Percentiles rank a stretch among this genome's conserved stretches.
phyloP scores from a whole-genome alignment of 2,329 filamentous ascomycete species.

The Apiospora hydei region DNA sequence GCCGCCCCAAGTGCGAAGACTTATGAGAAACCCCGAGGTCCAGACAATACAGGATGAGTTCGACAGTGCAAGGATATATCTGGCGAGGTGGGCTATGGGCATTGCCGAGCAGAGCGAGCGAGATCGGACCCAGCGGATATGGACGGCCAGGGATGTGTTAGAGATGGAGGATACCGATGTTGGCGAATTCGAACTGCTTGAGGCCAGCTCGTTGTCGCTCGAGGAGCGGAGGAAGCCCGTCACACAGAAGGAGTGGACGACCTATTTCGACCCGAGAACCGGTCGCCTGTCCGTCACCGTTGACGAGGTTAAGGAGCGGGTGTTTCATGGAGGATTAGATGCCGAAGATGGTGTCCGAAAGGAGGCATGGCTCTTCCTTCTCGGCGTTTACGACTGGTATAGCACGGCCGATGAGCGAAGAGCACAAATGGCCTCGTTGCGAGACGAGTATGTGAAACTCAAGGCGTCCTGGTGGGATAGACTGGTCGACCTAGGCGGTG shows the following conservation, averaged over 20 bases:
- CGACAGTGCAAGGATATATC: slow-evolving; percentile 91
- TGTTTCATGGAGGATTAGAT: slow-evolving; percentile 93
- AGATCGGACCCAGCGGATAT: slow-evolving; percentile 85
- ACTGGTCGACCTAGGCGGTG: slow-evolving; percentile 81
- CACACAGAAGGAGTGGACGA: slow-evolving; percentile 86
- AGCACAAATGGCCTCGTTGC: slow-evolving; percentile 80
- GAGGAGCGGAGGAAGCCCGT: slow-evolving; percentile 81
- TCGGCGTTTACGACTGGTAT: slow-evolving; percentile 94
- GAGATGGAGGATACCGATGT: slow-evolving; percentile 95
- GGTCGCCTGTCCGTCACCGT: slow-evolving; percentile 81
- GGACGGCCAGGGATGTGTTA: slow-evolving; percentile 90
- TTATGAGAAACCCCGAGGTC: slow-evolving; percentile 91
- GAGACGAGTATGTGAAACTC: slow-evolving; percentile 92
- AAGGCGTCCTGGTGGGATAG: slow-evolving; percentile 98
- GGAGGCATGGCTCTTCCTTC: slow-evolving; percentile 93
- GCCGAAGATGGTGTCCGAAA: slow-evolving; percentile 91
- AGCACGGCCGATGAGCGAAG: slow-evolving; percentile 86
- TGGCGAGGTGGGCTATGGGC: slow-evolving; percentile 98
- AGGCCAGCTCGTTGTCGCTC: slow-evolving; percentile 75
- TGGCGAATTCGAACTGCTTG: slow-evolving; percentile 93
- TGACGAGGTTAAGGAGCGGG: slow-evolving; percentile 95
- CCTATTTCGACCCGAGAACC: slow-evolving; percentile 79
- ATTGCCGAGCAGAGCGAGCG: slow-evolving; percentile 96
- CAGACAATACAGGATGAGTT: slow-evolving; percentile 97
- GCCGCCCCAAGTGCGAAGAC: slow-evolving; percentile 83